Conservation (phyloP, 345 rosid genomes). For the Psidium friedrichsthalianum region DNA sequence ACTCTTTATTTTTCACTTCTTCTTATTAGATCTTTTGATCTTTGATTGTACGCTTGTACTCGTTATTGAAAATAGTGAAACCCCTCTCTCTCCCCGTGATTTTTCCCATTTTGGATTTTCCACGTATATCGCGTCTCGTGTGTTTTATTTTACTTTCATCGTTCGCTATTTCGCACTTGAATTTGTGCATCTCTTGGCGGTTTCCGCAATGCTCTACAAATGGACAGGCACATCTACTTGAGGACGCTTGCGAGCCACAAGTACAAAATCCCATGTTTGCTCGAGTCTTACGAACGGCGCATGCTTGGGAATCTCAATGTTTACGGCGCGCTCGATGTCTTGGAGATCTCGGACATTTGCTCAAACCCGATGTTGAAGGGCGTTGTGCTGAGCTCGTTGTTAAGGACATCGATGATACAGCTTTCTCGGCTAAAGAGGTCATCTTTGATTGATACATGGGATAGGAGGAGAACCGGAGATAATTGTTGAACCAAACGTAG, state of each 20-base stretch:
- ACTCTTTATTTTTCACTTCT: no score
- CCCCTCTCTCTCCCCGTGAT: no score
- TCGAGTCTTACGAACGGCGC: conserved; percentile 36
- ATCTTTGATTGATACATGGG: conserved; percentile 30
- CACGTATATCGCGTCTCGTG: no score
- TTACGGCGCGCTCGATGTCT: conserved; percentile 35
- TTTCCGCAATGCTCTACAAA: conserved; percentile 16
- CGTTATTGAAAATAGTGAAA: no score
- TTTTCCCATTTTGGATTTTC: no score
- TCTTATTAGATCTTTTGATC: no score
- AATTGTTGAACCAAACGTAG: neutral
- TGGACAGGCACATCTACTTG: conserved; percentile 36
- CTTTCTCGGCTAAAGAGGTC: conserved; percentile 45
- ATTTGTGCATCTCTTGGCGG: no score
- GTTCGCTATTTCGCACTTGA: no score
- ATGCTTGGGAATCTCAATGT: conserved; percentile 34
- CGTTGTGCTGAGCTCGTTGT: conserved; percentile 27
- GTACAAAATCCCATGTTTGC: conserved; percentile 52
- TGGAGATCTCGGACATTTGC: conserved; percentile 53
- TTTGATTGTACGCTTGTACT: no score
- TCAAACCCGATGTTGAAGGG: conserved; percentile 39
- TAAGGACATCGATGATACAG: conserved; percentile 42
- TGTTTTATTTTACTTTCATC: no score
- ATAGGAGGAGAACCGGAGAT: conserved; percentile 4
- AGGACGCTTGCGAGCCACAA: conserved; percentile 50